Evolutionary conservation across 805 yeast species (phyloP), one percentile per base, ranked within the genome.

Genomic region (Metschnikowia peoriensis): DNA sequence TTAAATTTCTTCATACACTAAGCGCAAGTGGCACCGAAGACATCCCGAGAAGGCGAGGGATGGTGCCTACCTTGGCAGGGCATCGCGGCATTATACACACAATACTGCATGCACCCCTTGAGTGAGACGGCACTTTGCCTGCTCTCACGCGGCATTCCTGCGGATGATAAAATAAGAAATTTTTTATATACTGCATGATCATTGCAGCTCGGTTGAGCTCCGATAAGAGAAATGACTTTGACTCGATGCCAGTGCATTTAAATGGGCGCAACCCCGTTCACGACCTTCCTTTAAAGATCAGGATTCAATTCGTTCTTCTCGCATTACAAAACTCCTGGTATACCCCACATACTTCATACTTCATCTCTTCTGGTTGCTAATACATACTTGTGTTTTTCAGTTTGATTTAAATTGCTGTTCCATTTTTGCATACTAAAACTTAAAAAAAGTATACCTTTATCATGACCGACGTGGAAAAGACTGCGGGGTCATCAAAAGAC

Each of bases 391-490:
- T 22, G 22, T 22, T 22, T 22, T 28, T 7, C 37, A 35, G 8
- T 7, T 10, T 27, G 6, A 10, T 22, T 10, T 12, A 27, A 10
- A 11, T 8, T 28, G 46, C 7, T 28, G 43, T 41, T 10, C 37
- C 35, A 34, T 17, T 37, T 41, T 42, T 35, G 44, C 50, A 44
- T 34, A 6, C 4, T 22, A 22, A 22, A 16, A 28, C 41, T 34
- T 37, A 27, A 42, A n/a, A 42, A 2, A 15, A 27, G 28, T 17
- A 27, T 7, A 38, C 38, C 15, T 7, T 46, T 6, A 38, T 10
- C 39, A 59, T 57, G 59, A 52, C 57, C 12, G 62, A 59, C 47
- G 50, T 51, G 7, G 62, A 58, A 37, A 56, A 54, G 40, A 46
- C 48, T 15, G 51, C 47, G 44, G 66, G 57, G 17, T 46, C 48